These are phyloP conservation scores for Auriculariales sp. DNA, from an alignment of 768 basidiomycete genomes.

Conservation along the genomic window DNA sequence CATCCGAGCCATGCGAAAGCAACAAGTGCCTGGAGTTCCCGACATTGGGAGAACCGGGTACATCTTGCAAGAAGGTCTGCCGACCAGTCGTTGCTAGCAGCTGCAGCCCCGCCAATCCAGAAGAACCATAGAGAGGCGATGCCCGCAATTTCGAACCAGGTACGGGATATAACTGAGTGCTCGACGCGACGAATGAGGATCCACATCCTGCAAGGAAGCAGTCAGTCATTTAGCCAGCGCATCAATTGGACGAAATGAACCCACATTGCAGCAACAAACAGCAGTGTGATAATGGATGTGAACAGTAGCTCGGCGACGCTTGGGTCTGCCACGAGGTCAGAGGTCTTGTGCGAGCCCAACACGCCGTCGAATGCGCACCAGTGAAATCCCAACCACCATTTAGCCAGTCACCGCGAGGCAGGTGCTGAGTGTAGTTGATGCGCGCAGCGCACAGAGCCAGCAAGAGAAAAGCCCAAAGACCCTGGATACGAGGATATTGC, in stretches of 20 bases:
- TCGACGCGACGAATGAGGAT: not conserved
- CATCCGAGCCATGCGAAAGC: conserved; percentile 19
- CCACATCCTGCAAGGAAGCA: conserved; percentile 3
- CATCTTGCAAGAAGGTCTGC: conserved; percentile 13
- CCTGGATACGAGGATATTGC: not conserved
- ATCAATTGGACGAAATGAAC: not conserved
- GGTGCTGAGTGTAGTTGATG: conserved; percentile 15
- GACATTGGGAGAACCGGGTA: conserved; percentile 13
- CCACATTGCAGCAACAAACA: conserved; percentile 12
- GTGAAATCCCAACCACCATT: conserved; percentile 16
- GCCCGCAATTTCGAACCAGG: conserved; percentile 11
- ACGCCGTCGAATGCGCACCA: conserved; percentile 1
- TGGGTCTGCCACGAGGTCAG: conserved; percentile 10
- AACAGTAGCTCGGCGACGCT: conserved; percentile 17
- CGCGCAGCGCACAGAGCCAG: conserved; percentile 12
- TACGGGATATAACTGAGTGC: conserved; percentile 2
- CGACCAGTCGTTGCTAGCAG: conserved; percentile 15
- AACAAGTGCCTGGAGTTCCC: conserved; percentile 16
- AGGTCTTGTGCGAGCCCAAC: not conserved
- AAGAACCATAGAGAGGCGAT: conserved; percentile 14
- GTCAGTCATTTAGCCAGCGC: not conserved
- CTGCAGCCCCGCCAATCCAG: conserved; percentile 17
- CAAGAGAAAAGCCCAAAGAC: conserved; percentile 7
- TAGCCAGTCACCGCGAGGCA: conserved; percentile 14
- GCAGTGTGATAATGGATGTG: conserved; percentile 11